Evolutionary conservation across 2,329 filamentous ascomycete genomes (phyloP).

Genomic region (Raffaelea deltoideospora): DNA sequence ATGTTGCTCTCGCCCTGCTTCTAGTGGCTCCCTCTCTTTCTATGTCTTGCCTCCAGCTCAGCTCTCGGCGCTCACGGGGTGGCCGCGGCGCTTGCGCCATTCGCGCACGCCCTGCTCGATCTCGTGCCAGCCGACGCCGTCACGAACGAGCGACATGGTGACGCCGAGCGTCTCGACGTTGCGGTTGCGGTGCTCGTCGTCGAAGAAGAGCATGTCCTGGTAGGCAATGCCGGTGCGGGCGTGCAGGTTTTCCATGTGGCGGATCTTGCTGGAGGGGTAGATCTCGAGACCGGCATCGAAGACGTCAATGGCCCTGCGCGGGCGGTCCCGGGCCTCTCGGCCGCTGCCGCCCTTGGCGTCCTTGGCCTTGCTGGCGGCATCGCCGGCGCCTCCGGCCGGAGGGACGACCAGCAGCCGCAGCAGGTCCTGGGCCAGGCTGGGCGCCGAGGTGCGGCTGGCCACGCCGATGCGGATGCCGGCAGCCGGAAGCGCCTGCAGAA

Average conservation of each 20-base stretch:
- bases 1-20: too few species aligned
- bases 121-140: conserved; percentile 64
- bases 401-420: conserved; percentile 56
- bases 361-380: conserved; percentile 13
- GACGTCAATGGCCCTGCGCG: conserved; percentile 35
- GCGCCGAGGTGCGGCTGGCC: conserved; percentile 68
- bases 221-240: conserved; percentile 56
- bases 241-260: conserved; percentile 64
- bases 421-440: conserved; percentile 67
- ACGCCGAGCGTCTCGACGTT: conserved; percentile 71
- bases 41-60: not conserved
- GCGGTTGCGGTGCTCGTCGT: conserved; percentile 75
- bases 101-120: conserved; percentile 64
- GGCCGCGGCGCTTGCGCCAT: conserved; percentile 56
- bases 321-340: too few species aligned
- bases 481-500: conserved; percentile 44
- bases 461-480: conserved; percentile 45
- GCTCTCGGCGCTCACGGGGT: not conserved
- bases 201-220: conserved; percentile 88
- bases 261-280: conserved; percentile 68
- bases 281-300: conserved; percentile 50
- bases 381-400: conserved; percentile 8
- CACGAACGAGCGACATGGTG: conserved; percentile 66
- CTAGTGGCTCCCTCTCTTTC: not conserved
- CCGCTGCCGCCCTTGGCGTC: too few species aligned